phyloP scores from a whole-genome alignment of 352 stramenopile genomes.

The Phytophthora sojae region DNA sequence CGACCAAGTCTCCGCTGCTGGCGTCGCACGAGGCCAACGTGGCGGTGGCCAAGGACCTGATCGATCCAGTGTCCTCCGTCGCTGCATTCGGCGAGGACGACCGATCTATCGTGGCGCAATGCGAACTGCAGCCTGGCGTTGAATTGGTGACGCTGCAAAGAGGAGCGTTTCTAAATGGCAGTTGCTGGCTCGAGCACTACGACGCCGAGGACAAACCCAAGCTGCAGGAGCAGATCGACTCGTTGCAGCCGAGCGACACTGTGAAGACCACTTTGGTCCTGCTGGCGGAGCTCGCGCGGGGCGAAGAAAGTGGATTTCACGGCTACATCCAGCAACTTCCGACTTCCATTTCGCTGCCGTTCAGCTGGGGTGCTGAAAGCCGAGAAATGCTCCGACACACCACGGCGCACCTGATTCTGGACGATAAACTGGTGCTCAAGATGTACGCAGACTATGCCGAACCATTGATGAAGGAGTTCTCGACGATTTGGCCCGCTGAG shows the following conservation, averaged over 20 bases:
- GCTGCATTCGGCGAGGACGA: conserved; percentile 45
- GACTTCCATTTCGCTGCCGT: conserved; percentile 50
- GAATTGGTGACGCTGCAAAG: conserved; percentile 51
- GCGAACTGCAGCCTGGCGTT: conserved; percentile 34
- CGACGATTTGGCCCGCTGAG: conserved; percentile 48
- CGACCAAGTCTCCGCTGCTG: conserved; percentile 28
- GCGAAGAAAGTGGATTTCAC: conserved; percentile 49
- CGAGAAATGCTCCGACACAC: conserved; percentile 55
- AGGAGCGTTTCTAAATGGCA: conserved; percentile 59
- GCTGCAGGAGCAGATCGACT: conserved; percentile 37
- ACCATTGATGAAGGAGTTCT: conserved; percentile 47
- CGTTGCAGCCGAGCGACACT: conserved; percentile 52
- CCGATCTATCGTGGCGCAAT: conserved; percentile 57
- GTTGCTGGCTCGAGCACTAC: conserved; percentile 47
- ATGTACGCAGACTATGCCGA: conserved; percentile 49
- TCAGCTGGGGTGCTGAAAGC: conserved; percentile 45
- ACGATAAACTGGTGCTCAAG: conserved; percentile 62
- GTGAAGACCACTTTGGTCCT: conserved; percentile 57
- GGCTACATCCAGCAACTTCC: conserved; percentile 76
- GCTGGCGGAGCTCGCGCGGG: conserved; percentile 48
- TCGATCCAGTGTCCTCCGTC: conserved; percentile 51
- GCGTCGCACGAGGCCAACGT: conserved; percentile 35
- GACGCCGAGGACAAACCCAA: conserved; percentile 19
- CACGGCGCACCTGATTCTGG: conserved; percentile 63
- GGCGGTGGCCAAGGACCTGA: conserved; percentile 34